A percentile compares a stretch with the other conserved stretches of the same genome.
These are phyloP conservation scores for Diutina pseudorugosa DNA, from an alignment of 1,139 yeast genomes.

Conservation along the genomic window DNA sequence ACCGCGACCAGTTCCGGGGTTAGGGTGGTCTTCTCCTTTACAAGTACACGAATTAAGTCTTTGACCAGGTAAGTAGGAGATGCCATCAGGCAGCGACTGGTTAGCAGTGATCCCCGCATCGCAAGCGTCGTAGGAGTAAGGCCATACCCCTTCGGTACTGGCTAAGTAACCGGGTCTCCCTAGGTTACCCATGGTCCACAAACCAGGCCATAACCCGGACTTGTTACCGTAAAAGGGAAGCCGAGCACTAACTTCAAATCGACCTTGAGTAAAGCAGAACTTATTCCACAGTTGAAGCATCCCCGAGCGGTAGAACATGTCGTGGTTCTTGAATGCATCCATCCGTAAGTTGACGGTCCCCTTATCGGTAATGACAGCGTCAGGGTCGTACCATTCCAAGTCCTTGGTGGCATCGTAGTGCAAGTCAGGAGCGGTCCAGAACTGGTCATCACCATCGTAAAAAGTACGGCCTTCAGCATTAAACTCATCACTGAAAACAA, in stretches of 20 bases:
- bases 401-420: slow-evolving; percentile 74
- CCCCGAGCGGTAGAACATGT: slow-evolving; percentile 66
- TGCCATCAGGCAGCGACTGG: slow-evolving; percentile 73
- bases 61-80: slow-evolving; percentile 72
- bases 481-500: slow-evolving; percentile 78
- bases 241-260: slow-evolving; percentile 54
- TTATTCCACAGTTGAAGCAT: slow-evolving; percentile 84
- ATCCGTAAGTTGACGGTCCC: slow-evolving; percentile 56
- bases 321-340: slow-evolving; percentile 66
- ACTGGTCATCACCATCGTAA: slow-evolving; percentile 75
- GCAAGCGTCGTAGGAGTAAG: slow-evolving; percentile 69
- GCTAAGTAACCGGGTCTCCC: slow-evolving; percentile 79
- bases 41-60: slow-evolving; percentile 57
- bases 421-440: slow-evolving; percentile 65
- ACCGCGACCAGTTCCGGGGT: slow-evolving; percentile 69
- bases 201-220: slow-evolving; percentile 81
- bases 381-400: slow-evolving; percentile 85
- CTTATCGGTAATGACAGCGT: slow-evolving; percentile 55
- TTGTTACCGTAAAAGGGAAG: slow-evolving; percentile 61
- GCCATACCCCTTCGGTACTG: slow-evolving; percentile 81
- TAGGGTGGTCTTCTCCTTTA: slow-evolving; percentile 68
- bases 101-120: slow-evolving; percentile 89
- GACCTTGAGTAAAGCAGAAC: slow-evolving; percentile 70
- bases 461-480: slow-evolving; percentile 75
- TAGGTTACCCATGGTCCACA: slow-evolving; percentile 80